Base-by-base conservation (phyloP, 2,329 filamentous ascomycete species). In the Xylariaceae sp. region DNA sequence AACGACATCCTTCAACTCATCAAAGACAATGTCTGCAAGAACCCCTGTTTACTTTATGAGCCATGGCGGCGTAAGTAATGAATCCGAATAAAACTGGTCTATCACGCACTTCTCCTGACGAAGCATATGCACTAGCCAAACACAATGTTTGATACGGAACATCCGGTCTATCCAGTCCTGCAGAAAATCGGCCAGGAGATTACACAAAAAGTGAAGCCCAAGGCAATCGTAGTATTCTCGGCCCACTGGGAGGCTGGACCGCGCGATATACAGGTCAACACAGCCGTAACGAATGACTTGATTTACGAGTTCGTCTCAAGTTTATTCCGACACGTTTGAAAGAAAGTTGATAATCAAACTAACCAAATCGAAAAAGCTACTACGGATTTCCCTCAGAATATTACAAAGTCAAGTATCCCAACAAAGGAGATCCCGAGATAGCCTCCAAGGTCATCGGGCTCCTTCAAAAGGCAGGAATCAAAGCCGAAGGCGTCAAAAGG, bases 161-260 rank as follows among this genome's bases (percentile, higher is more conserved):
- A 92, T 68, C 86, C 87, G 1, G 89, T 85, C 8, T 90, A 88
- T 66, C 70, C 77, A 3, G 77, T 87, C 52, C 82, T 92, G 4
- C 82, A 87, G 64, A 71, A 78, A 21, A 86, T 91, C 49, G 89
- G 89, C 37, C 78, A 73, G 6, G 88, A 92, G 66, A 91, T 92
- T 69, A 91, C 87, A 0, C 77, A 82, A 24, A 83, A 85, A 60
- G 84, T 91, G 39, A 87, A 87, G 66, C 89, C 89, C 1, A 87
- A 84, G 60, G 90, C 88, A 2, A 81, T 92, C 14, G 85, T 92
- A 1, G 87, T 92, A 23, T 88, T 93, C 69, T 91, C 89, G 1
- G 90, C 88, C 1, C 89, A 93, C 72, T 92, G 90, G 89, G 86
- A 90, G 74, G 85, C 81, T 41, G 75, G 69, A 52, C 73, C 74